Evolutionary conservation across 2,329 filamentous ascomycete genomes (phyloP), one percentile per base, ranked within the genome.

Genomic region (Exophiala sp.): DNA sequence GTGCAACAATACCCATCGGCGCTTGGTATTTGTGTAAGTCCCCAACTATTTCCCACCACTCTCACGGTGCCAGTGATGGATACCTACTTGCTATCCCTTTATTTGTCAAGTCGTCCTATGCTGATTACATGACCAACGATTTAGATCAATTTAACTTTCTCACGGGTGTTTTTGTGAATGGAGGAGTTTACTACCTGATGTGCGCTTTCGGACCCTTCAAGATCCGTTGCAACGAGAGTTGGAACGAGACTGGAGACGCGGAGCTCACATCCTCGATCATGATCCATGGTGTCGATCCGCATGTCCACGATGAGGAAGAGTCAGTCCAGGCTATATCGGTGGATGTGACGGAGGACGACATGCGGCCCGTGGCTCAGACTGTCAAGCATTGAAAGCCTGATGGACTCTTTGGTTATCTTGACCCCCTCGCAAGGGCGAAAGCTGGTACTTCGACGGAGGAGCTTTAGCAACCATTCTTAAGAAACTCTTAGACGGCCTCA

Each of bases 81-180:
- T n/a, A n/a, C n/a, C n/a, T n/a, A n/a, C n/a, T n/a, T n/a, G n/a
- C n/a, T n/a, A n/a, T n/a, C n/a, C n/a, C n/a, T n/a, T n/a, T n/a
- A n/a, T n/a, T n/a, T n/a, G n/a, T n/a, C n/a, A n/a, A n/a, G n/a
- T n/a, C n/a, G n/a, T n/a, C n/a, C n/a, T n/a, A n/a, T n/a, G n/a
- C n/a, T n/a, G n/a, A n/a, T n/a, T n/a, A n/a, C n/a, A n/a, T n/a
- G n/a, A n/a, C n/a, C n/a, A n/a, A n/a, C n/a, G 32, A 10, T 47
- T 36, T 35, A 47, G 45, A 95, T 76, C 88, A 91, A 61, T 66
- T 96, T 63, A 95, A 96, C 71, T 96, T 91, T 75, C 95, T 96
- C 68, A 81, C 81, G 43, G 91, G 91, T 0, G 91, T 95, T 67
- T 75, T 89, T 44, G 80, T 95, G 6, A 81, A 89, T 0, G 75